Percentiles rank a stretch among this genome's conserved stretches.
Conservation (phyloP, 1,284 basidiomycete genomes). For the Pseudozyma tsukubaensis region DNA sequence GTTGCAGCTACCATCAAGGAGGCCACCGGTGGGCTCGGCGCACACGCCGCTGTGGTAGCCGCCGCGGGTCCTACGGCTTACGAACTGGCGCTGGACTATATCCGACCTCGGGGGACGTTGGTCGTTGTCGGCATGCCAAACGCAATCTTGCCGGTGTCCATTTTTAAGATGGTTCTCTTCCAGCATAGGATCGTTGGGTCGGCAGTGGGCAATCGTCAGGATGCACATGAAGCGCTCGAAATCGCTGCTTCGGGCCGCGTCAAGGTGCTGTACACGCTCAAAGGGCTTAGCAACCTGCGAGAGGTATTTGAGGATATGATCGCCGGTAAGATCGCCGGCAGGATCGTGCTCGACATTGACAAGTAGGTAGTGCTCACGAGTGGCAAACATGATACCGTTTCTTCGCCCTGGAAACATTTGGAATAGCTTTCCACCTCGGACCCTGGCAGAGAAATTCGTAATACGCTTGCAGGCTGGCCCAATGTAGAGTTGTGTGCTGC, state of each 20-base stretch:
- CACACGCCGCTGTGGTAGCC: constrained; percentile 74
- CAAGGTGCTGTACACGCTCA: constrained; percentile 74
- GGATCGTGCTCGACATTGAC: constrained; percentile 74
- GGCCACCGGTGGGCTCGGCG: constrained; percentile 76
- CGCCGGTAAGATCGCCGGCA: constrained; percentile 75
- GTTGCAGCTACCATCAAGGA: constrained; percentile 75
- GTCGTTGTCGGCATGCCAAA: constrained; percentile 80
- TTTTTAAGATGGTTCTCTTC: constrained; percentile 75
- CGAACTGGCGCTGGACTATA: constrained; percentile 73
- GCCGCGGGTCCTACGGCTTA: constrained; percentile 74
- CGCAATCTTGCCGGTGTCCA: constrained; percentile 75
- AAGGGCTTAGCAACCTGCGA: constrained; percentile 73
- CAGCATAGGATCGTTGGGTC: constrained; percentile 79
- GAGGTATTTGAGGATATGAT: constrained; percentile 73
- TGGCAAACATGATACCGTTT: too few relatives aligned
- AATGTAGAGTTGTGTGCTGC: too few relatives aligned
- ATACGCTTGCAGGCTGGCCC: too few relatives aligned
- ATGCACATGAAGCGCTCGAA: constrained; percentile 72
- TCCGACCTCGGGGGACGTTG: constrained; percentile 76
- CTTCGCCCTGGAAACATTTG: too few relatives aligned
- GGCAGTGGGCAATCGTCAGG: constrained; percentile 75
- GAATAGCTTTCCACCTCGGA: too few relatives aligned
- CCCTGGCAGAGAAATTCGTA: too few relatives aligned
- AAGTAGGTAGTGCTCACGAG: constrained; percentile 10
- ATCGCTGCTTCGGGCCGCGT: constrained; percentile 79